Evolutionary conservation across 179 eudicot species (phyloP).

Genomic region (Spergularia azorica): DNA sequence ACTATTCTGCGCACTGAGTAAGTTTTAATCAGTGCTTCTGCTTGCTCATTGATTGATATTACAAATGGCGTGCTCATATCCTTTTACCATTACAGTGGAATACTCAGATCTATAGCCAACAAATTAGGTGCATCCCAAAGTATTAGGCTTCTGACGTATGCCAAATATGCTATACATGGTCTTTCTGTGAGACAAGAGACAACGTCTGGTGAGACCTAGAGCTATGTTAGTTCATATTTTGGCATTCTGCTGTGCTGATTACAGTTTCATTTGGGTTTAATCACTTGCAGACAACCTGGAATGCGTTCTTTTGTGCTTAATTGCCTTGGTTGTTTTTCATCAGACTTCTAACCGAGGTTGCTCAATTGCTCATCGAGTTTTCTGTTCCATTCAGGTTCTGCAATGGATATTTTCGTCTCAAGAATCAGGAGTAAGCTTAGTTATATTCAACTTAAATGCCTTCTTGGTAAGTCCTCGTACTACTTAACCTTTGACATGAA

Average conservation of each 20-base stretch:
- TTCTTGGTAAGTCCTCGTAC: conserved; percentile 45
- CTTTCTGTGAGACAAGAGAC: conserved; percentile 43
- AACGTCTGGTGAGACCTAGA: conserved; percentile 51
- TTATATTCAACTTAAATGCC: conserved; percentile 46
- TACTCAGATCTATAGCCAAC: conserved; percentile 63
- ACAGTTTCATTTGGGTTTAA: background rate
- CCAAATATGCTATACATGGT: conserved; percentile 68
- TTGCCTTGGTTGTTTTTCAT: background rate
- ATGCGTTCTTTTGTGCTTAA: background rate
- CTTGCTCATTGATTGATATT: background rate
- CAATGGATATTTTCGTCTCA: conserved; percentile 24
- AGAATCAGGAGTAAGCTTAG: conserved; percentile 35
- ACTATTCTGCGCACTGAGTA: conserved; percentile 78
- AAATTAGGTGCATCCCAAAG: conserved; percentile 69
- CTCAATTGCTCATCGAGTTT: background rate
- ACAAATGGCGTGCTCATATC: background rate
- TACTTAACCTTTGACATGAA: background rate
- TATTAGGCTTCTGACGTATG: conserved; percentile 67
- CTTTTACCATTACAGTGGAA: conserved; percentile 50
- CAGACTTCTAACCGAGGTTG: background rate
- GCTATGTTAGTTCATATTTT: background rate
- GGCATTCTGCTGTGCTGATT: background rate
- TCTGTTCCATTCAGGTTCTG: conserved; percentile 31
- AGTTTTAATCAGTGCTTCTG: conserved; percentile 20
- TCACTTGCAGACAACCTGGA: background rate